Evolutionary conservation across 208 protist species (phyloP), one percentile per base, ranked within the genome.

Genomic region (Tetramitus jugosus): DNA sequence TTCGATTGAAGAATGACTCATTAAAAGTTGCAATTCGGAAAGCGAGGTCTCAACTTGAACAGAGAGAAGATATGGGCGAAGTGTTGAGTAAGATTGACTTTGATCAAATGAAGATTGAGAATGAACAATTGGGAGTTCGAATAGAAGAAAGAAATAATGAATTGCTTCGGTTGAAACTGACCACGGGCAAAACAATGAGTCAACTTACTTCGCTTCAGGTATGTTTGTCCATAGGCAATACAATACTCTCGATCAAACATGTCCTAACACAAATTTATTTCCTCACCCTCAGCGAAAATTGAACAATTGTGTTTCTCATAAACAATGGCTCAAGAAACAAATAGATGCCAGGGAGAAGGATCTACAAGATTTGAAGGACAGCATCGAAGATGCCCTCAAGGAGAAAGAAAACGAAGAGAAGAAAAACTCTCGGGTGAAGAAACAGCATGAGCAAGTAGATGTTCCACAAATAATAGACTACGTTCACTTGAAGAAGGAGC

Each of bases 51-150:
- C 90, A 94, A 76, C 84, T 94, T 26, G 87, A 92, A 29, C 90
- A 94, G 81, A 89, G 93, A 43, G 87, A 89, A 60, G 88, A 92
- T 35, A 91, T 92, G 46, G 94, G 94, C 23, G 92, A 94, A 56
- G 88, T 90, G 13, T 92, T 97, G 77, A 90, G 93, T 68, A 85
- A 87, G 0, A 94, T 96, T 77, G 94, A 97, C 78, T 95, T 97
- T 81, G 92, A 95, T 60, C 94, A 97, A 86, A 87, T 97, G 6
- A 88, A 91, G 53, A 97, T 97, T 82, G 94, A 96, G 77, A 96
- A 97, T 76, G 43, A 35, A 23, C 76, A 96, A 84, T 93, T 94
- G 77, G 90, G 83, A n/a, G 92, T 96, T 71, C 90, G 93, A 64
- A 94, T 97, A 52, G 91, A 95, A 42, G 83, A 93, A 77, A 94